Base-by-base conservation (phyloP, 331 rosid genomes). In the Cucumis variabilis region DNA sequence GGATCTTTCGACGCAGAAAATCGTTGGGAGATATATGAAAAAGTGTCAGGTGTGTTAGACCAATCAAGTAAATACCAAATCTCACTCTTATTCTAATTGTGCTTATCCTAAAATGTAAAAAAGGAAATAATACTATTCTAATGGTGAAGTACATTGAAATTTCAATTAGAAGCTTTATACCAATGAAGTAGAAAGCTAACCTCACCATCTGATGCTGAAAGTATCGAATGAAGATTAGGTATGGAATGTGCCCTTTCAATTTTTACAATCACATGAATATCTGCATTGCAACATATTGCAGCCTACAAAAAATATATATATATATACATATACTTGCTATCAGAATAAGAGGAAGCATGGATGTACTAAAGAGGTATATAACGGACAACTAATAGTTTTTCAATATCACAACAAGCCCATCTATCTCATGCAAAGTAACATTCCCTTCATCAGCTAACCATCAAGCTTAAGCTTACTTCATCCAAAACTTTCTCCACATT, bases 361-460 rank as follows among this genome's bases (percentile, higher is more conserved):
- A 33, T 33, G 37, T 33, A 33, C 37, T 33, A 33, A 33, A 33
- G 37, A 33, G 37, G 37, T 33, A 33, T 33, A 33, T 33, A 33
- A 33, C 37, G 37, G 37, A 4, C 37, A 33, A 33, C 37, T 33
- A 33, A 33, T 33, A 33, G 4, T 33, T 4, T 33, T 95, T 95
- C 90, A 97, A 92, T 83, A 97, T 80, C 70, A 97, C 99, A 81
- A 94, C 92, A 92, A 97, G 99, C 27, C 98, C 98, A 92, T 95
- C 99, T 85, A 97, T 97, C 89, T 97, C 98, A 80, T 97, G 98
- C 17, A 97, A 89, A 41, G 96, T 96, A 89, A 97, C 99, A 90
- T 95, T 97, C 86, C 99, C 99, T 80, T 98, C 99, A 92, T 97
- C 99, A 63, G 94, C n/a, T n/a, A n/a, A n/a, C 98, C 98, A 95